phyloP scores from a whole-genome alignment of 2,329 filamentous ascomycete species.

The Aureobasidium sp. region DNA sequence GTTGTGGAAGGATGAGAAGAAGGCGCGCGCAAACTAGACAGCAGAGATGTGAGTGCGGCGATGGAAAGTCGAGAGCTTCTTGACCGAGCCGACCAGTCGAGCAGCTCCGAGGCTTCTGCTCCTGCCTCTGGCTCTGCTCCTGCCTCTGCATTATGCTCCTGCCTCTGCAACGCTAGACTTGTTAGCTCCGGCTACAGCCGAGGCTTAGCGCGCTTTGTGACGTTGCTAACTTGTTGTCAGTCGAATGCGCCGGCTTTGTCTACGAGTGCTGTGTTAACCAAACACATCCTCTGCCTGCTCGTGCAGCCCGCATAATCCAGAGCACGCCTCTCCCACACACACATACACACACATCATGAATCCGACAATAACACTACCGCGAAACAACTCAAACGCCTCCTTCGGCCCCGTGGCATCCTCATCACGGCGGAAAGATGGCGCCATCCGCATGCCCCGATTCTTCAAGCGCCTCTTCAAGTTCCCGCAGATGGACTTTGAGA shows the following conservation, averaged over 20 bases:
- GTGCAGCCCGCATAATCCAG: background rate
- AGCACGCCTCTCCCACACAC: background rate
- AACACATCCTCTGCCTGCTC: background rate
- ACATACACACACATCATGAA: too few species aligned
- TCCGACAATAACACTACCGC: constrained; percentile 53
- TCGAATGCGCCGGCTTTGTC: background rate
- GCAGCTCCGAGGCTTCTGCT: constrained; percentile 1
- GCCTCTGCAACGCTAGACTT: background rate
- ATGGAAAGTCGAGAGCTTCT: background rate
- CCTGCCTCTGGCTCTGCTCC: too few species aligned
- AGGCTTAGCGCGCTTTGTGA: background rate
- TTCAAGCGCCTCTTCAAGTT: constrained; percentile 66
- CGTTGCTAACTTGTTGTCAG: background rate
- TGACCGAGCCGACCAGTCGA: background rate
- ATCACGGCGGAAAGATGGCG: constrained; percentile 36
- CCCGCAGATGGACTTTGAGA: constrained; percentile 68
- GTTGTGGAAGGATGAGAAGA: background rate
- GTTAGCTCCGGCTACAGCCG: background rate
- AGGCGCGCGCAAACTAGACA: background rate
- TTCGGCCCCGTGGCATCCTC: constrained; percentile 45
- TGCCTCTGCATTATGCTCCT: too few species aligned
- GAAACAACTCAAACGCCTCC: constrained; percentile 46
- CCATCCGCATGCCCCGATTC: constrained; percentile 57
- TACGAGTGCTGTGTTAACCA: background rate
- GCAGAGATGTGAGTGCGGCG: background rate